Evolutionary conservation across 2,329 filamentous ascomycete genomes (phyloP), one percentile per base, ranked within the genome.

Genomic region (Trichocomaceae sp.): DNA sequence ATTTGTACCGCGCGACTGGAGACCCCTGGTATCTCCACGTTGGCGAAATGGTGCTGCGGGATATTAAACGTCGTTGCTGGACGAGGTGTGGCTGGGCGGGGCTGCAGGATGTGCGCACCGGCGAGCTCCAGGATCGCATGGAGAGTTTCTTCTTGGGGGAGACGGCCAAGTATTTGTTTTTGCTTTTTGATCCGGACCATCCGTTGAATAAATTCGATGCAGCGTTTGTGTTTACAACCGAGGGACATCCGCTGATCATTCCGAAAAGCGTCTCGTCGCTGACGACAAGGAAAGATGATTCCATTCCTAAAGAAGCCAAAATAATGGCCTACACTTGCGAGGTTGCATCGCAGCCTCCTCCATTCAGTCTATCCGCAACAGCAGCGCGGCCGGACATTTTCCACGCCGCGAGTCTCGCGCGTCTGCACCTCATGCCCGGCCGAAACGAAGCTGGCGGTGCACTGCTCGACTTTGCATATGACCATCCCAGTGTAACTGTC

Each of bases 101-200:
- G 0, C 78, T 97, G 35, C 86, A 90, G 64, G 86, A 91, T 68
- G 88, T 92, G 8, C 77, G 85, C 33, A 88, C 82, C 5, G 92
- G 92, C 3, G 89, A 96, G 72, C 83, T 90, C 71, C 88, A 83
- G 62, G 91, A 99, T 68, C 86, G 93, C 33, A 97, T 97, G 93
- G 93, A 99, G 72, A 97, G 92, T 68, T 99, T 97, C 78, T 97
- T 97, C 66, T 79, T 99, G 1, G 92, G 93, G 13, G 93, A 99
- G 72, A 99, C 93, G 1, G 86, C 90, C 45, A 96, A 97, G 71
- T 99, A 99, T 69, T 77, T 99, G 59, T 97, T 95, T 69, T 76
- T 99, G 53, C 81, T 97, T 2, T 97, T 95, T 69, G 88, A 95
- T 61, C 80, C 85, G 4, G 80, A 84, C 13, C 93, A 97, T 71